Conservation (phyloP, 1,284 basidiomycete genomes). For the Fomitiporia mediterranea region DNA sequence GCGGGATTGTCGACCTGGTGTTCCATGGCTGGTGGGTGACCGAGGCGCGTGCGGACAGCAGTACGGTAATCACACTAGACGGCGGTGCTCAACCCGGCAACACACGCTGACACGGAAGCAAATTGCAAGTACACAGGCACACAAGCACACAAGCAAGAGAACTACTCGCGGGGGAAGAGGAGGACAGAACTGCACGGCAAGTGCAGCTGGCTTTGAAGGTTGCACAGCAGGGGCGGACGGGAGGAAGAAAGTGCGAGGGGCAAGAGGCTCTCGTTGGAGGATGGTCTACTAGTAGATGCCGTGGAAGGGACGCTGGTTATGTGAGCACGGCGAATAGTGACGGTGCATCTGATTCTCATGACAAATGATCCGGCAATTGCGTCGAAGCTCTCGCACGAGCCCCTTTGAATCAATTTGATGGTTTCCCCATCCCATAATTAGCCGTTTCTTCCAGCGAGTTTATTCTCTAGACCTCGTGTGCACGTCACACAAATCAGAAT, state of each 20-base stretch:
- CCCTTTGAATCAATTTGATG: too few species aligned
- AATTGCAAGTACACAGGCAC: too few species aligned
- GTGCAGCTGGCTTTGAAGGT: conserved; percentile 69
- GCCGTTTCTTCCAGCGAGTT: neutral
- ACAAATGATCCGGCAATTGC: conserved; percentile 1
- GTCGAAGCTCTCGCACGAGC: too few species aligned
- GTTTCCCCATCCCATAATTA: neutral
- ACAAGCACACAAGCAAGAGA: neutral
- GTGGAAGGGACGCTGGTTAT: conserved; percentile 24
- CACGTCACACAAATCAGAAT: too few species aligned
- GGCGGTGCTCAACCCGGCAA: conserved; percentile 1
- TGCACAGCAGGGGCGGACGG: conserved; percentile 68
- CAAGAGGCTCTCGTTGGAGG: conserved; percentile 58
- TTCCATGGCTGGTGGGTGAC: conserved; percentile 15
- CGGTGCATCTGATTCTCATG: neutral
- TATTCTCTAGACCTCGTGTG: too few species aligned
- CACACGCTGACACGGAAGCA: neutral
- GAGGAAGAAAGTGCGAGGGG: conserved; percentile 81
- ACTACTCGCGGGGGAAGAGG: neutral
- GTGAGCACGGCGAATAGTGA: neutral
- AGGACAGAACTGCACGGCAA: conserved; percentile 60
- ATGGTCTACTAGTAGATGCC: conserved; percentile 73
- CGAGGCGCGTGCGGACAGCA: conserved; percentile 2
- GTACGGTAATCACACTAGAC: conserved; percentile 9
- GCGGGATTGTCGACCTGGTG: conserved; percentile 45